These are phyloP conservation scores for Sisymbrium altissimum DNA, from an alignment of 345 rosid species.

Conservation along the genomic window DNA sequence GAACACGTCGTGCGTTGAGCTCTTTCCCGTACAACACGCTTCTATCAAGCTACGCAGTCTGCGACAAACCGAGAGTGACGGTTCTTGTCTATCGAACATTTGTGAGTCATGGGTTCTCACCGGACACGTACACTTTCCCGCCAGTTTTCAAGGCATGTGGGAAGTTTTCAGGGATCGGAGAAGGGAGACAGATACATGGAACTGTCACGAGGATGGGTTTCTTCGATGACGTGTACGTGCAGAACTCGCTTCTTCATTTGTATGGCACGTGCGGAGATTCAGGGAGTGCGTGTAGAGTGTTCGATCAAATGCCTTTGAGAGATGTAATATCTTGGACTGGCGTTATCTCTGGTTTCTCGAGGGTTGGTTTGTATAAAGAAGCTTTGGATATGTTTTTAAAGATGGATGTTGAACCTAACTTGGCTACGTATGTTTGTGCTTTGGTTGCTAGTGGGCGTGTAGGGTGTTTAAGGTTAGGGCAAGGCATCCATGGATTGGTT, in stretches of 20 bases:
- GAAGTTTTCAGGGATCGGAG: constrained; percentile 35
- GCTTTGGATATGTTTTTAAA: constrained; percentile 38
- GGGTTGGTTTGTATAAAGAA: constrained; percentile 36
- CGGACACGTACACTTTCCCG: constrained; percentile 44
- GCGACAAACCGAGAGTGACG: constrained; percentile 30
- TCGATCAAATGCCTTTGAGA: constrained; percentile 48
- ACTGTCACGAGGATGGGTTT: constrained; percentile 32
- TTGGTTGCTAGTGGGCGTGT: constrained; percentile 43
- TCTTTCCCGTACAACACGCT: constrained; percentile 37
- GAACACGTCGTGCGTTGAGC: neutral
- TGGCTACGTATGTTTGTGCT: constrained; percentile 37
- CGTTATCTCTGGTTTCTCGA: constrained; percentile 37
- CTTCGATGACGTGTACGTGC: constrained; percentile 32
- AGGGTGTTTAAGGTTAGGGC: constrained; percentile 35
- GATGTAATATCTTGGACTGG: constrained; percentile 50
- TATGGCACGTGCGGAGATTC: constrained; percentile 36
- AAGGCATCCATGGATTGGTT: constrained; percentile 39
- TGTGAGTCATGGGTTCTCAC: constrained; percentile 36
- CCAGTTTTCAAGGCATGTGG: constrained; percentile 44
- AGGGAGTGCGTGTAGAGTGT: constrained; percentile 32
- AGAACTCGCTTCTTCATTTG: constrained; percentile 38
- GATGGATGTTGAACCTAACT: constrained; percentile 40
- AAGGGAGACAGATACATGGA: constrained; percentile 40
- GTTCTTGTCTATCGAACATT: constrained; percentile 22
- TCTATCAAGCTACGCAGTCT: constrained; percentile 29